Conservation (phyloP, 2,329 filamentous ascomycete species). For the Curvularia hawaiiensis region DNA sequence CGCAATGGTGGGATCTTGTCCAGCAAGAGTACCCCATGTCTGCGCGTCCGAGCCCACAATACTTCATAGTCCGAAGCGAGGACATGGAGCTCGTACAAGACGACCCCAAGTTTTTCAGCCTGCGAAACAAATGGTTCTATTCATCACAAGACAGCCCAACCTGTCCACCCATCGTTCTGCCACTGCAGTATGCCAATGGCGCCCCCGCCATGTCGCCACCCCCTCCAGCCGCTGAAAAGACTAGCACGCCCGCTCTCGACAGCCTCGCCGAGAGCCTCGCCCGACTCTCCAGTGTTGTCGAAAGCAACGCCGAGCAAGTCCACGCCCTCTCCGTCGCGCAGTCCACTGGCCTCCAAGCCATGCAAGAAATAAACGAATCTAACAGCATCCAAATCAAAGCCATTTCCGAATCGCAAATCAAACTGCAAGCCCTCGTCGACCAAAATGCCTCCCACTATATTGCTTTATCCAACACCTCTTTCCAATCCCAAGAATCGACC, state of each 20-base stretch:
- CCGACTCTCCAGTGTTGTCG: slow-evolving; percentile 35
- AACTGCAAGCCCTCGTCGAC: slow-evolving; percentile 37
- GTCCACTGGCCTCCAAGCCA: slow-evolving; percentile 39
- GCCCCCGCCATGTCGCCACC: slow-evolving; percentile 22
- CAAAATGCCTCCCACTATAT: slow-evolving; percentile 45
- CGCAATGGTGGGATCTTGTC: slow-evolving; percentile 44
- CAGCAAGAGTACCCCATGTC: slow-evolving; percentile 38
- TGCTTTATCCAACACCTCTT: slow-evolving; percentile 40
- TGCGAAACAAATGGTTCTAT: slow-evolving; percentile 45
- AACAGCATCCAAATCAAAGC: slow-evolving; percentile 44
- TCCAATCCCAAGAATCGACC: slow-evolving; percentile 37
- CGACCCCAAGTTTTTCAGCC: slow-evolving; percentile 33
- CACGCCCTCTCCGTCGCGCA: slow-evolving; percentile 43
- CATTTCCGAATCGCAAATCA: slow-evolving; percentile 38
- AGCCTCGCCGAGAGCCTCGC: slow-evolving; percentile 32
- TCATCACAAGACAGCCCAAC: slow-evolving; percentile 32
- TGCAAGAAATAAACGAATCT: slow-evolving; percentile 47
- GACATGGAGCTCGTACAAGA: slow-evolving; percentile 43
- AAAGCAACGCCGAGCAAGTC: slow-evolving; percentile 40
- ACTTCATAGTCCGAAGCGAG: slow-evolving; percentile 44
- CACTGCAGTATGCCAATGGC: slow-evolving; percentile 37
- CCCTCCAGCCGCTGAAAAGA: slow-evolving; percentile 11
- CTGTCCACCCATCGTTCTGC: slow-evolving; percentile 32
- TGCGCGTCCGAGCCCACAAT: slow-evolving; percentile 38
- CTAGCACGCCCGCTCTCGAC: slow-evolving; percentile 26